A percentile compares a stretch with the other conserved stretches of the same genome.
These are phyloP conservation scores for Linaria vulgaris DNA, from an alignment of 257 asterid genomes.

Conservation along the genomic window DNA sequence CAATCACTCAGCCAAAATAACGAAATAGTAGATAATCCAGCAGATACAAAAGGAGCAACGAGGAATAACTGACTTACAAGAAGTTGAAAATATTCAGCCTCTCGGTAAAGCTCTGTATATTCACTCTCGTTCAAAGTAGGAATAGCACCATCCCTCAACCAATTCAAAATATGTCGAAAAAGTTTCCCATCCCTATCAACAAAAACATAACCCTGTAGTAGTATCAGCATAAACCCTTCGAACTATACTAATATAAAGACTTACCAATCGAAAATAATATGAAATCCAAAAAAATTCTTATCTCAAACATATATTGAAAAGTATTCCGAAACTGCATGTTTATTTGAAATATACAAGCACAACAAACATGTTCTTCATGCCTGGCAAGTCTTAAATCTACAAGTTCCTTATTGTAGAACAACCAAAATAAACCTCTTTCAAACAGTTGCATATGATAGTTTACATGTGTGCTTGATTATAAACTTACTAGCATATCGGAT, in stretches of 20 bases:
- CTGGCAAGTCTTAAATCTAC: no score
- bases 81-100: conserved; percentile 94
- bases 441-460: no score
- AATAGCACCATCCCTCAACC: conserved; percentile 89
- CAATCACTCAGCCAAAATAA: conserved; percentile 19
- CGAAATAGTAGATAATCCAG: conserved; percentile 9
- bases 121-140: conserved; percentile 68
- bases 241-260: conserved; percentile 11
- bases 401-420: no score
- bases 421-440: no score
- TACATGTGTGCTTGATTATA: no score
- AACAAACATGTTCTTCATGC: no score
- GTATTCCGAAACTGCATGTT: no score
- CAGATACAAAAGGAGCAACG: conserved; percentile 10
- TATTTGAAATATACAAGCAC: not conserved
- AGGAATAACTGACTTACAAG: conserved; percentile 51
- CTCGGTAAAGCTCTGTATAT: conserved; percentile 69
- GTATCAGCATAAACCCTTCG: conserved; percentile 25
- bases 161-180: conserved; percentile 85
- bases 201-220: conserved; percentile 80
- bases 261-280: not conserved
- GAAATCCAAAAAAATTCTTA: no score
- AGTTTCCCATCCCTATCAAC: conserved; percentile 91
- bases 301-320: no score
- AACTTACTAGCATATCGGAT: no score